Base-by-base conservation (phyloP, 169 alveolate species). In the Babesia ovata region DNA sequence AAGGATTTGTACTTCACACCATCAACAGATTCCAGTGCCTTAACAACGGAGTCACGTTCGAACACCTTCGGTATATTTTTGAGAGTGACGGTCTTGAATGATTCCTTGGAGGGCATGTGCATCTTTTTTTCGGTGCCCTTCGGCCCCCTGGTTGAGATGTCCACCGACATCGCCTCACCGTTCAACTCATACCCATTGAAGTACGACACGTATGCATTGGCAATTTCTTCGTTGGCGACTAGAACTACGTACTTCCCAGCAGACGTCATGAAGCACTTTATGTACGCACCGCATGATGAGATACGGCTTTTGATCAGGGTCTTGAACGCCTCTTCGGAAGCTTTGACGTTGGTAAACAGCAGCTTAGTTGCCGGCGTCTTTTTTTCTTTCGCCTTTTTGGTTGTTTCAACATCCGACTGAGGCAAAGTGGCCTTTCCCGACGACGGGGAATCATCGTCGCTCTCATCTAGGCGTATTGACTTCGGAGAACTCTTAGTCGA, bases 101-200 rank as follows among this genome's bases (percentile, higher is more conserved):
- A 46, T 13, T 81, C 67, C 60, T 49, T 53, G 3, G 76, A 52
- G 21, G 63, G 76, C 58, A 54, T 54, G 28, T 33, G 49, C 22
- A 50, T 0, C 44, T 54, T 67, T 26, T 67, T 67, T 12, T 49
- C 58, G 22, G 13, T 42, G n/a, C 39, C 77, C 28, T 28, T 79
- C 19, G 58, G 14, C 12, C 9, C 49, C 24, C 46, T 39, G n/a
- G 61, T 56, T 2, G 69, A 21, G 4, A 45, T 29, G 14, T 77
- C 28, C 39, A 81, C 88, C 26, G 50, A 59, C 26, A 81, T 56
- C 26, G 22, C 44, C 57, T 65, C 48, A 0, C 67, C 85, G 29
- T 61, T 50, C 56, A 69, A 59, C 39, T 63, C 59, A 39, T 61
- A 81, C 0, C 71, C 75, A 63, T 81, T 81, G 36, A 54, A 72